A percentile compares a stretch with the other conserved stretches of the same genome.
Conservation (phyloP, 257 asterid genomes). For the Salvia rosmarinus region DNA sequence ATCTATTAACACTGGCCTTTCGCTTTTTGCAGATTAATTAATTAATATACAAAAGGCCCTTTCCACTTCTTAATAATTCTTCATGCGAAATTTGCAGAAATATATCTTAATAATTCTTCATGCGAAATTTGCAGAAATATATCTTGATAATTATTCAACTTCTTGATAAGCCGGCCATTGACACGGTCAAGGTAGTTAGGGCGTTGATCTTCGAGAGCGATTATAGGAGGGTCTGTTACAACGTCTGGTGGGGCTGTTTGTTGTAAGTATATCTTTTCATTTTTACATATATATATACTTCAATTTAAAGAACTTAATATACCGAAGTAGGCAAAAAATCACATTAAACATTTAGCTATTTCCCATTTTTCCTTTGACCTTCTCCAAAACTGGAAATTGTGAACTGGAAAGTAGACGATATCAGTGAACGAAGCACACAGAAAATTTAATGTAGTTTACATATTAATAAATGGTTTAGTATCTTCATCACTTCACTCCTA, state of each 20-base stretch:
- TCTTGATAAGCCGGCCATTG: neutral
- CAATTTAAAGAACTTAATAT: neutral
- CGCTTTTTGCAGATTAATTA: neutral
- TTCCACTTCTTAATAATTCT: too few relatives aligned
- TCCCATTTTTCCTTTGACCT: neutral
- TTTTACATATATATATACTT: neutral
- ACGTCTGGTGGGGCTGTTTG: neutral
- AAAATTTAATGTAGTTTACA: neutral
- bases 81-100: neutral
- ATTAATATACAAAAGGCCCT: neutral
- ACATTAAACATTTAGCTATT: neutral
- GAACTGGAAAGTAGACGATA: neutral
- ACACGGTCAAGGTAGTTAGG: slow-evolving; percentile 40
- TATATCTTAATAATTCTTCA: neutral
- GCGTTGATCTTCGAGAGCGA: slow-evolving; percentile 24
- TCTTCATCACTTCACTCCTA: slow-evolving; percentile 25
- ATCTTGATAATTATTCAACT: too few relatives aligned
- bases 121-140: neutral
- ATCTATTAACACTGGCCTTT: neutral
- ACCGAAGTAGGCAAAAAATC: neutral
- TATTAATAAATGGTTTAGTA: neutral
- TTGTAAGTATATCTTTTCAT: neutral
- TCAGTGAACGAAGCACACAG: neutral
- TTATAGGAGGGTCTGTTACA: slow-evolving; percentile 37
- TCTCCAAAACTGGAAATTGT: too few relatives aligned